Evolutionary conservation across 2,329 filamentous ascomycete genomes (phyloP).

Genomic region (Ascochyta pisi): DNA sequence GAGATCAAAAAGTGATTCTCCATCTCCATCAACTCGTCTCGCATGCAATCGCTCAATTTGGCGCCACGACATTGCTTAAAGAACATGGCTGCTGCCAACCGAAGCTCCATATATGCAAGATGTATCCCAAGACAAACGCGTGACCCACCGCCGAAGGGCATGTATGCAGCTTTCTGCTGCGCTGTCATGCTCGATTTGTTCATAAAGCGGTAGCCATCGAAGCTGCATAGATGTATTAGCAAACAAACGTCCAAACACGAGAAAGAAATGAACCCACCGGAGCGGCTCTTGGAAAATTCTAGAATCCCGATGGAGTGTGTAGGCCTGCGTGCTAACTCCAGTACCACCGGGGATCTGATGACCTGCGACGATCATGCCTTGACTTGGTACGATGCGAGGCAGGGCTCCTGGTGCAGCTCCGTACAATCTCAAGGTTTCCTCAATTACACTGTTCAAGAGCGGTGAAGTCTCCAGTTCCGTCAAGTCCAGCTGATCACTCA

Average conservation of each 20-base stretch:
- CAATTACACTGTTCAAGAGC: constrained; percentile 46
- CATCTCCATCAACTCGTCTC: constrained; percentile 50
- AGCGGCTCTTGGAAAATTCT: constrained; percentile 30
- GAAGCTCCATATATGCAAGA: constrained; percentile 65
- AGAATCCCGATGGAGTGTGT: constrained; percentile 47
- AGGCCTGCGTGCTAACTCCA: constrained; percentile 50
- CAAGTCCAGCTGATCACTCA: constrained; percentile 25
- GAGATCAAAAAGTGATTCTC: constrained; percentile 51
- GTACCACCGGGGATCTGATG: constrained; percentile 46
- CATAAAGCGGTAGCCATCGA: constrained; percentile 42
- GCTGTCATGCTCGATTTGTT: constrained; percentile 21
- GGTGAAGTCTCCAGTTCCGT: constrained; percentile 40
- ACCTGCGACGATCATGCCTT: constrained; percentile 44
- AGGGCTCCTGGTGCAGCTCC: constrained; percentile 45
- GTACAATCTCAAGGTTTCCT: constrained; percentile 50
- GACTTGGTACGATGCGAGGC: constrained; percentile 45
- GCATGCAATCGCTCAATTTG: constrained; percentile 29
- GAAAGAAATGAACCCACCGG: constrained; percentile 23
- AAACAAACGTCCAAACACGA: neutral
- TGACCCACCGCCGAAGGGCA: constrained; percentile 72
- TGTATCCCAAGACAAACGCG: constrained; percentile 72
- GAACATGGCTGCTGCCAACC: constrained; percentile 58
- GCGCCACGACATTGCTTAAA: constrained; percentile 54
- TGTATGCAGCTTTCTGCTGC: constrained; percentile 60
- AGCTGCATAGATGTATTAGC: constrained; percentile 25